These are phyloP conservation scores for Lactarius tabidus DNA, from an alignment of 768 basidiomycete genomes.

Conservation along the genomic window DNA sequence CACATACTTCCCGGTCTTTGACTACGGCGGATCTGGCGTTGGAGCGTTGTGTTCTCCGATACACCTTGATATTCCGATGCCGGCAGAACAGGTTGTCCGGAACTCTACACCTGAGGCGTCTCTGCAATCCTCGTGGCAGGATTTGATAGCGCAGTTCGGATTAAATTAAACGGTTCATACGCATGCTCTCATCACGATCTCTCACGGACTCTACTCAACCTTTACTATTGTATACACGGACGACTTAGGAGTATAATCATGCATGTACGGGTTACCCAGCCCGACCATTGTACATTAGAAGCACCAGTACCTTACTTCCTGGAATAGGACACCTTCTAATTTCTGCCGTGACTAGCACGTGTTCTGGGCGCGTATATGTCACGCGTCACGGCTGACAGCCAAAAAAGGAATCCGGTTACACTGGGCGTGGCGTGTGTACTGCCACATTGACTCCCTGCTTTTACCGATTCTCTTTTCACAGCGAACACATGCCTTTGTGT, in stretches of 20 bases:
- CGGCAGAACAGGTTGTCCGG: conserved; percentile 12
- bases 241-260: conserved; percentile 2
- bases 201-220: neutral
- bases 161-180: conserved; percentile 15
- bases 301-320: neutral
- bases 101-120: conserved; percentile 38
- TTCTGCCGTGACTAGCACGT: neutral
- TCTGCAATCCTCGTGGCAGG: conserved; percentile 26
- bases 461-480: neutral
- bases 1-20: conserved; percentile 23
- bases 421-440: neutral
- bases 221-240: neutral
- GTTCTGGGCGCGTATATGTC: neutral
- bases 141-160: conserved; percentile 34
- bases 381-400: neutral
- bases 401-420: neutral
- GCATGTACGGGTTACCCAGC: neutral
- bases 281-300: neutral
- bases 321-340: neutral
- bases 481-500: conserved; percentile 14
- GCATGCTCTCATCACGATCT: neutral
- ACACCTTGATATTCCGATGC: conserved; percentile 13
- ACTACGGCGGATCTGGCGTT: conserved; percentile 16
- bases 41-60: conserved; percentile 20
- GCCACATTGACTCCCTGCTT: conserved; percentile 4